Percentiles rank a stretch among this genome's conserved stretches.
These are phyloP conservation scores for Suillus weaverae DNA, from an alignment of 768 basidiomycete genomes.

Conservation along the genomic window DNA sequence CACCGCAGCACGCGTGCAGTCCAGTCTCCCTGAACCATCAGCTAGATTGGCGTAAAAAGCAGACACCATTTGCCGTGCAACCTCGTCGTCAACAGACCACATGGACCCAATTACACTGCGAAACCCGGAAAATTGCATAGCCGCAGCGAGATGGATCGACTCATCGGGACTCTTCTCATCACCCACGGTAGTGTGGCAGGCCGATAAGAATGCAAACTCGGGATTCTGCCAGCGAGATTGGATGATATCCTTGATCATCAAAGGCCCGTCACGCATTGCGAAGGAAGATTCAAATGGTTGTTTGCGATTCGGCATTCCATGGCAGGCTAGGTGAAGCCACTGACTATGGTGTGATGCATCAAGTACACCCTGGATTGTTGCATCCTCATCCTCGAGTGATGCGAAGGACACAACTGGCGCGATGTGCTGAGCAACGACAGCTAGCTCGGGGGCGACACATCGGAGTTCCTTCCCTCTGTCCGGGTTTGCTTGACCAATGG, in stretches of 20 bases:
- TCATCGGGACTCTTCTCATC: constrained; percentile 18
- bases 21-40: neutral
- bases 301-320: constrained; percentile 19
- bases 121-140: constrained; percentile 21
- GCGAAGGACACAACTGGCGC: constrained; percentile 10
- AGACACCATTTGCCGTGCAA: neutral
- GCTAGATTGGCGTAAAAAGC: constrained; percentile 3
- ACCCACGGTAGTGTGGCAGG: constrained; percentile 19
- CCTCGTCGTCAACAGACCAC: constrained; percentile 16
- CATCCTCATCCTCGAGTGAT: constrained; percentile 11
- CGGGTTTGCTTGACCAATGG: constrained; percentile 21
- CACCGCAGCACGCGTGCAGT: constrained; percentile 1
- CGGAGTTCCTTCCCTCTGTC: constrained; percentile 8
- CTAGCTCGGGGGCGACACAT: constrained; percentile 17
- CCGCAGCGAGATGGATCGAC: constrained; percentile 23
- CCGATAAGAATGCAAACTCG: neutral
- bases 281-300: constrained; percentile 18
- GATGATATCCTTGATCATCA: constrained; percentile 25
- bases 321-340: constrained; percentile 35
- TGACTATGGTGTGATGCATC: constrained; percentile 14
- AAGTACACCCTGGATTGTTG: constrained; percentile 17
- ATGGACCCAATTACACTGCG: constrained; percentile 23
- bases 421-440: constrained; percentile 9
- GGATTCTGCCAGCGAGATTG: constrained; percentile 12
- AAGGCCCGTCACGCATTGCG: neutral